A percentile compares a stretch with the other conserved stretches of the same genome.
phyloP scores from a whole-genome alignment of 306 rosid genomes.

The Quercus suber region DNA sequence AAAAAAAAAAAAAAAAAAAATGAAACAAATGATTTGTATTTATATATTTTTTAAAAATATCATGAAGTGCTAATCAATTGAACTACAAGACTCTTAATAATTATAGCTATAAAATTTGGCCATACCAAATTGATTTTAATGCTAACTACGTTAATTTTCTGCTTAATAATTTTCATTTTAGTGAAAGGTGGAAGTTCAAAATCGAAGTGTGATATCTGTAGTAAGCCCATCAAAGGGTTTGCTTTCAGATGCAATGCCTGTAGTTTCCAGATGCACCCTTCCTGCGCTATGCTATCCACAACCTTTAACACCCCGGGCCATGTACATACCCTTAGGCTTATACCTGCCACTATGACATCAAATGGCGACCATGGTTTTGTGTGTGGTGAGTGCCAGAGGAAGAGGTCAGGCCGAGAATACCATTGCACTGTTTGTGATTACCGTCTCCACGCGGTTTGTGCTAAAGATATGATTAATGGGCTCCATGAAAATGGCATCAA shows the following conservation, averaged over 20 bases:
- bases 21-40: no score
- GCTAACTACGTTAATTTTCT: background rate
- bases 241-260: conserved; percentile 67
- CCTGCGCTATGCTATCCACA: conserved; percentile 66
- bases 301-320: conserved; percentile 43
- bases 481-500: conserved; percentile 55
- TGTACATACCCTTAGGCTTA: conserved; percentile 52
- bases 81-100: no score
- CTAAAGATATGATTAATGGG: conserved; percentile 68
- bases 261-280: conserved; percentile 80
- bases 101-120: background rate
- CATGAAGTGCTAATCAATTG: no score
- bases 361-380: background rate
- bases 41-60: no score
- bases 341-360: conserved; percentile 23
- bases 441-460: conserved; percentile 69
- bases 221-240: conserved; percentile 61
- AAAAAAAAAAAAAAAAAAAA: background rate
- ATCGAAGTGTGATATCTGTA: conserved; percentile 76
- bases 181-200: conserved; percentile 62
- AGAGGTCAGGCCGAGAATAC: conserved; percentile 64
- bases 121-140: background rate
- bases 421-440: conserved; percentile 66
- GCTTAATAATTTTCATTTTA: conserved; percentile 10
- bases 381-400: conserved; percentile 69